Base-by-base conservation (phyloP, 2,329 filamentous ascomycete genomes). In the Fusarium sp. region DNA sequence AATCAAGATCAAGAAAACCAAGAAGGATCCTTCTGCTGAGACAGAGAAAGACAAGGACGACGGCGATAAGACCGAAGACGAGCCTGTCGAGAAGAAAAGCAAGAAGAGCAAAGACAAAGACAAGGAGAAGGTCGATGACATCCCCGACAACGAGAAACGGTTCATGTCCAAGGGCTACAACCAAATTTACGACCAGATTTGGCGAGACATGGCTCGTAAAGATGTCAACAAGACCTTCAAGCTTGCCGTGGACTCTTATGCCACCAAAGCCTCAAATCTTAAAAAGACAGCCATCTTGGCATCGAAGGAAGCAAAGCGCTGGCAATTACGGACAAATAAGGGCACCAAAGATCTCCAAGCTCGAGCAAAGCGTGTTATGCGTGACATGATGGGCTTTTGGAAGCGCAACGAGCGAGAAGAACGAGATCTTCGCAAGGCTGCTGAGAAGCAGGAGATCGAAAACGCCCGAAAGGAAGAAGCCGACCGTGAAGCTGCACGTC, bases 361-460 rank as follows among this genome's bases (percentile, higher is more conserved):
- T 47, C 91, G 96, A 54, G 96, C 96, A 66, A 99, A 99, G 87
- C 93, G 96, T 76, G 96, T 96, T 68, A 99, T 99, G 96, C 91
- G 96, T 81, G 96, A 99, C 84, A 99, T 99, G 96, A 96, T 98
- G 90, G 91, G 94, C 66, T 99, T 98, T 88, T 99, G 96, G 96
- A 98, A 98, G 85, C 93, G 96, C 65, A 99, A 99, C 82, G 96
- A 99, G 83, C 93, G 96, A 60, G 96, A 99, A 81, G 96, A 99
- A 82, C 94, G 96, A 69, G 96, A 99, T 82, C 87, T 97, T 74
- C 92, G 96, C 76, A 97, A 98, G 85, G 92, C 95, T 59, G 96
- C 96, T 10, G 96, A 99, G 86, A 94, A 93, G 82, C 95, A 98
- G 82, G 96, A 98, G 84, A 90, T 99, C 54, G 96, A 99, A 82